Conservation (phyloP, 768 basidiomycete species). For the Omphalotus guepiniiformis region DNA sequence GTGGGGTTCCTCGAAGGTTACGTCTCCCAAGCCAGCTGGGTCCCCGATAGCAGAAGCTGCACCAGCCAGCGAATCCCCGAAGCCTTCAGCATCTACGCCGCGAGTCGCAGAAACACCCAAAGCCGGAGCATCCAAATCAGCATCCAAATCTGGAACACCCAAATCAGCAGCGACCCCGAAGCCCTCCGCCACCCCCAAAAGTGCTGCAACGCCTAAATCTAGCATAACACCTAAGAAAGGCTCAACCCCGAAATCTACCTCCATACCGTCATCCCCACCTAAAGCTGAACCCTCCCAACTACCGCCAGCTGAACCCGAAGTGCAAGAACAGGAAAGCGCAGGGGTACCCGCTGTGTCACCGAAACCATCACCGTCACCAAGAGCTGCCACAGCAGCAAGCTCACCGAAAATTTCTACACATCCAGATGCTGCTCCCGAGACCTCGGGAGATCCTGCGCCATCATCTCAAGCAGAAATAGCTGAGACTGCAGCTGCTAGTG, state of each 20-base stretch:
- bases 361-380: background rate
- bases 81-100: background rate
- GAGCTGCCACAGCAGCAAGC: background rate
- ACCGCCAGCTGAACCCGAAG: constrained; percentile 2
- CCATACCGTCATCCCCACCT: background rate
- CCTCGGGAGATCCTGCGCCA: background rate
- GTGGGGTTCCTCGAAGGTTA: too few species aligned
- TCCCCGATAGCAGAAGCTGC: too few species aligned
- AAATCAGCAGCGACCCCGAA: constrained; percentile 2
- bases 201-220: constrained; percentile 6
- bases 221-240: background rate
- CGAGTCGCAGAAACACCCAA: background rate
- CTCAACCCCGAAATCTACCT: background rate
- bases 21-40: too few species aligned
- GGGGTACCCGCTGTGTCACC: constrained; percentile 9
- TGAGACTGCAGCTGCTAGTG: constrained; percentile 2
- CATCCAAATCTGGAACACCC: constrained; percentile 6
- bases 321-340: constrained; percentile 2
- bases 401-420: constrained; percentile 6
- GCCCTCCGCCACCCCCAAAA: background rate
- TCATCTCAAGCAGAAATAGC: too few species aligned
- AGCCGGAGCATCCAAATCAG: background rate
- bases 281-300: constrained; percentile 1
- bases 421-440: background rate
- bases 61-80: constrained; percentile 1